Evolutionary conservation across 129 eudicot species (phyloP).

Genomic region (Flaveria sonorensis): DNA sequence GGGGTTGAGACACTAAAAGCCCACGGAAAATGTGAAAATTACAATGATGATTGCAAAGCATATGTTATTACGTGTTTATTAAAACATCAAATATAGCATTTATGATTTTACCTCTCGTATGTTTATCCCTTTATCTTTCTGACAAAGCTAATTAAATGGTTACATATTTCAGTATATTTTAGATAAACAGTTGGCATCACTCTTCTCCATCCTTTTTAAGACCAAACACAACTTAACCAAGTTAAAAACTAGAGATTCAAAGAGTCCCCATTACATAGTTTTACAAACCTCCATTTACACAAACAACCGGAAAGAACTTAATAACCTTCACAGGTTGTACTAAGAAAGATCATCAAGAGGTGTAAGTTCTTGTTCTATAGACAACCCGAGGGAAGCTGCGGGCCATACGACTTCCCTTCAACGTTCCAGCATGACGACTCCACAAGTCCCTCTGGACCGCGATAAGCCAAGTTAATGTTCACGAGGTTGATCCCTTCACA

Average conservation of each 20-base stretch:
- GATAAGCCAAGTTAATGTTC: slow-evolving; percentile 53
- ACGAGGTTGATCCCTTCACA: slow-evolving; percentile 51
- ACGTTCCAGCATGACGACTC: slow-evolving; percentile 48
- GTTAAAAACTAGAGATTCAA: background rate
- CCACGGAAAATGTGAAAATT: too few species aligned
- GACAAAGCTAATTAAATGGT: too few species aligned
- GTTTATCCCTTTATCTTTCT: too few species aligned
- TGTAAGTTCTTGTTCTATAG: slow-evolving; percentile 14
- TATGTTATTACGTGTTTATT: too few species aligned
- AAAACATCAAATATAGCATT: too few species aligned
- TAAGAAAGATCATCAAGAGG: background rate
- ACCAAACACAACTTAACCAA: background rate
- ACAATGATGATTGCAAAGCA: too few species aligned
- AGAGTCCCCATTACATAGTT: background rate
- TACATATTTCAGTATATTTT: background rate
- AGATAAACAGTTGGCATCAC: background rate
- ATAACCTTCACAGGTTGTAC: slow-evolving; percentile 18
- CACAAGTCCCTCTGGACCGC: slow-evolving; percentile 43
- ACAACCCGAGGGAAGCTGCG: slow-evolving; percentile 53
- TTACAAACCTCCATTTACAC: slow-evolving; percentile 3
- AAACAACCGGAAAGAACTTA: slow-evolving; percentile 11
- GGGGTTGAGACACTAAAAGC: too few species aligned
- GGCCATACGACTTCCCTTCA: slow-evolving; percentile 46
- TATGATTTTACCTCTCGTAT: too few species aligned
- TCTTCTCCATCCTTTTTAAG: background rate